Evolutionary conservation across 345 rosid genomes (phyloP).

Genomic region (Populus ilicifolia): DNA sequence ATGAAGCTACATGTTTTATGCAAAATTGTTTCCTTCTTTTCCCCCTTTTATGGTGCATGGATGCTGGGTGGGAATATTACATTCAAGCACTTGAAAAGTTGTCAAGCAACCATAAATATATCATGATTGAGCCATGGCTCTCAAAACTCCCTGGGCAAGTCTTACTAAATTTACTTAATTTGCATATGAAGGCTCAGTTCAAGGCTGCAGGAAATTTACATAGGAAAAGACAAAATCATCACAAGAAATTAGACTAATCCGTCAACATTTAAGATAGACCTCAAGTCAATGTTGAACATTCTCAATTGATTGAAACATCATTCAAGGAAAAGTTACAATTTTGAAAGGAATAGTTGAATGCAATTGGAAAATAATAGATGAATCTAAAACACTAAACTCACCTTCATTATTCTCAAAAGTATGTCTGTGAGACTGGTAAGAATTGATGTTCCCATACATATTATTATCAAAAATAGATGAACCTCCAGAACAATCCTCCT

Average conservation of each 20-base stretch:
- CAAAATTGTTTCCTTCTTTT: not conserved
- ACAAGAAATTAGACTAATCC: not conserved
- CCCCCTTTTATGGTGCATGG: not conserved
- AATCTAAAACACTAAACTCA: constrained; percentile 23
- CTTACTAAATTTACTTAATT: not conserved
- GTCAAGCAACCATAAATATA: not conserved
- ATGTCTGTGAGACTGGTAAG: constrained; percentile 56
- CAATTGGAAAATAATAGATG: not conserved
- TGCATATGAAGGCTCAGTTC: not conserved
- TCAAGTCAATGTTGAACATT: not conserved
- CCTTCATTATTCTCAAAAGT: constrained; percentile 61
- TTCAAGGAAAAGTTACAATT: not conserved
- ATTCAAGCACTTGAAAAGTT: not conserved
- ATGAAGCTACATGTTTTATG: not conserved
- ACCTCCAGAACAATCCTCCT: constrained; percentile 58
- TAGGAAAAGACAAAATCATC: not conserved
- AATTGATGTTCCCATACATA: constrained; percentile 38
- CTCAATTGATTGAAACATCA: not conserved
- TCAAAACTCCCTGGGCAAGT: not conserved
- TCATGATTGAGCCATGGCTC: not conserved
- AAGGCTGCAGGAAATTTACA: not conserved
- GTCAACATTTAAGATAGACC: not conserved
- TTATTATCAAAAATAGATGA: constrained; percentile 53
- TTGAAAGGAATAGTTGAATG: not conserved
- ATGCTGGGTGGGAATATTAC: not conserved